Conservation (phyloP, 805 yeast species). For the Barnettozyma botsteinii region DNA sequence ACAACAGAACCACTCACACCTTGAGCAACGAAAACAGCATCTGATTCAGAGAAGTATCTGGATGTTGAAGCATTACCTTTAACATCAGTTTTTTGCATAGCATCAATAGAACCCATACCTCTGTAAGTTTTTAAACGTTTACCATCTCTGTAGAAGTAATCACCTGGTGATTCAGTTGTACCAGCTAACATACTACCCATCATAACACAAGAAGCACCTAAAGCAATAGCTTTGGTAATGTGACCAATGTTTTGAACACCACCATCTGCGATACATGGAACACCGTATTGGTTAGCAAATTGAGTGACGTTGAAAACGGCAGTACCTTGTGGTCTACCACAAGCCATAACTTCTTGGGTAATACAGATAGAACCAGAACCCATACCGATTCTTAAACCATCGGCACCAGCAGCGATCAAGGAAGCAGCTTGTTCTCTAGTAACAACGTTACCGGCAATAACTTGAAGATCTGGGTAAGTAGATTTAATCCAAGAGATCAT, state of each 20-base stretch:
- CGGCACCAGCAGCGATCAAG: constrained; percentile 93
- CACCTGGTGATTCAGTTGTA: constrained; percentile 97
- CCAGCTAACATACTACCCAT: constrained; percentile 99
- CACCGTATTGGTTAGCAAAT: constrained; percentile 93
- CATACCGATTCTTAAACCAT: constrained; percentile 98
- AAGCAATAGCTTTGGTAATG: constrained; percentile 91
- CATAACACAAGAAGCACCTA: constrained; percentile 97
- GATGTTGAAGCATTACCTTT: constrained; percentile 97
- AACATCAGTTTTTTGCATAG: constrained; percentile 86
- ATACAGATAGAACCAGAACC: constrained; percentile 99
- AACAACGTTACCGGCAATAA: constrained; percentile 97
- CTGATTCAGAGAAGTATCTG: constrained; percentile 95
- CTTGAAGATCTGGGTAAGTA: constrained; percentile 73
- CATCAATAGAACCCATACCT: constrained; percentile 99
- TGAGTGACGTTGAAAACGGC: constrained; percentile 93
- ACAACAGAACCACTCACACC: constrained; percentile 97
- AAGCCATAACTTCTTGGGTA: constrained; percentile 99
- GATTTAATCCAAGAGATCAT: constrained; percentile 89
- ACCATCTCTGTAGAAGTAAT: constrained; percentile 96
- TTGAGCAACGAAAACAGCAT: constrained; percentile 94
- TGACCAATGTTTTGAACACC: constrained; percentile 99
- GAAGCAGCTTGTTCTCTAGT: constrained; percentile 98
- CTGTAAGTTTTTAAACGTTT: constrained; percentile 95
- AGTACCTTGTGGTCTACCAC: constrained; percentile 99
- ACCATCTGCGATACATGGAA: constrained; percentile 99